These are phyloP conservation scores for Cinnamomum micranthum DNA, from an alignment of 164 flowering plant genomes.

Conservation along the genomic window DNA sequence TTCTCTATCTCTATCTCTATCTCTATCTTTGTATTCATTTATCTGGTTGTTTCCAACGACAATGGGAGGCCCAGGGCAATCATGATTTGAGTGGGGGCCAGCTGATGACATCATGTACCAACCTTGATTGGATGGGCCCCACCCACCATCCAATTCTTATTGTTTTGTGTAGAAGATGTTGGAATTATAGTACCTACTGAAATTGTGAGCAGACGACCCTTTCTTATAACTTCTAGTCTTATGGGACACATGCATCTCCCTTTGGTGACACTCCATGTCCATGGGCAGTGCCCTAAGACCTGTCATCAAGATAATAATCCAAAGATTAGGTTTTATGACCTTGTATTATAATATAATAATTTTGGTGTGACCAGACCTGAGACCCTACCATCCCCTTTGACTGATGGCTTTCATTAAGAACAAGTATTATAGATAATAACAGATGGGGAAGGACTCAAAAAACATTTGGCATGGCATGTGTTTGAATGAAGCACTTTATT, in stretches of 20 bases:
- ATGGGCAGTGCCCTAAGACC: not conserved
- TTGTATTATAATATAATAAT: not conserved
- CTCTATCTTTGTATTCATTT: no score
- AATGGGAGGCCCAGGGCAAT: not conserved
- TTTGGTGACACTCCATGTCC: conserved; percentile 3
- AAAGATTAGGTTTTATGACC: conserved; percentile 4
- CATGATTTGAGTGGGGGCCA: conserved; percentile 1
- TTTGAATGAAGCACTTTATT: conserved; percentile 8
- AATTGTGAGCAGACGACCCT: not conserved
- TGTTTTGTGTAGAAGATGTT: conserved; percentile 3
- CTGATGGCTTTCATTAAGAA: not conserved
- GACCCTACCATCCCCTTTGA: conserved; percentile 15
- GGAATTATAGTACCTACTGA: not conserved
- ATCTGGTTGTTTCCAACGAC: not conserved
- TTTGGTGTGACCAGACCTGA: not conserved
- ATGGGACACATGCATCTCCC: conserved; percentile 9
- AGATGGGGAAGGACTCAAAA: conserved; percentile 5
- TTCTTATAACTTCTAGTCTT: not conserved
- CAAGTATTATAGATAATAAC: not conserved
- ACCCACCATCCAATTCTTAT: not conserved
- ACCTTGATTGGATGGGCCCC: conserved; percentile 3
- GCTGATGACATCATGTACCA: not conserved
- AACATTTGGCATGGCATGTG: not conserved
- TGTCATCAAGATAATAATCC: conserved; percentile 1
- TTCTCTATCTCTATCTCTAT: no score